A percentile compares a stretch with the other conserved stretches of the same genome.
These are phyloP conservation scores for Taiozyma sp. DNA, from an alignment of 1,139 yeast genomes.

Conservation along the genomic window DNA sequence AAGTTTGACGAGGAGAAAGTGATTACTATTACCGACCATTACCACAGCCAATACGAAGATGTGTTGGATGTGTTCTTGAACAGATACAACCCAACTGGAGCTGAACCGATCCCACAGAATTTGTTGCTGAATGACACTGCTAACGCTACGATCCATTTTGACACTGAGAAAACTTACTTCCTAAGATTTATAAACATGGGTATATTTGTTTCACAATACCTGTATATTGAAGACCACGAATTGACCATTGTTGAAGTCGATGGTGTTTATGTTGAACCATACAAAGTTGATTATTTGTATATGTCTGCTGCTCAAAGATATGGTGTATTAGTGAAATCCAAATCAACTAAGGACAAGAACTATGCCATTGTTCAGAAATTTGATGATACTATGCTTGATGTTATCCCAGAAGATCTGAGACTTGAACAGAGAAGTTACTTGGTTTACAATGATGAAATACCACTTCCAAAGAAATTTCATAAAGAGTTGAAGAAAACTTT, in stretches of 20 bases:
- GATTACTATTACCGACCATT: conserved; percentile 57
- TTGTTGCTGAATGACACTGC: conserved; percentile 60
- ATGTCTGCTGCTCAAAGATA: conserved; percentile 71
- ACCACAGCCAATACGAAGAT: conserved; percentile 46
- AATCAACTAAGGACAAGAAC: conserved; percentile 37
- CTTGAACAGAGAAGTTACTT: conserved; percentile 52
- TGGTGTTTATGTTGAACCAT: conserved; percentile 61
- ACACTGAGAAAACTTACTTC: conserved; percentile 59
- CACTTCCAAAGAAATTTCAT: conserved; percentile 25
- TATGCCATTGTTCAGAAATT: conserved; percentile 59
- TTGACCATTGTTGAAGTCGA: conserved; percentile 69
- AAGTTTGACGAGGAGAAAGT: conserved; percentile 59
- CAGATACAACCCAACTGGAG: conserved; percentile 76
- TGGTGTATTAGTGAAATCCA: conserved; percentile 56
- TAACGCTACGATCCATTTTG: conserved; percentile 51
- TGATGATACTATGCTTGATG: conserved; percentile 66
- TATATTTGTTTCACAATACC: conserved; percentile 65
- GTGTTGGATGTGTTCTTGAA: conserved; percentile 46
- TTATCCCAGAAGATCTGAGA: conserved; percentile 47
- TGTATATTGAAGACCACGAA: conserved; percentile 64
- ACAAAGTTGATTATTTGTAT: conserved; percentile 52
- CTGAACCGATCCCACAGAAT: conserved; percentile 74
- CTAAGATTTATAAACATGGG: conserved; percentile 64
- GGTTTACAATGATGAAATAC: conserved; percentile 38
- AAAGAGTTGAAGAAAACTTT: conserved; percentile 26